Conservation (phyloP, 1,284 basidiomycete species). For the Cryptococcus wingfieldii region DNA sequence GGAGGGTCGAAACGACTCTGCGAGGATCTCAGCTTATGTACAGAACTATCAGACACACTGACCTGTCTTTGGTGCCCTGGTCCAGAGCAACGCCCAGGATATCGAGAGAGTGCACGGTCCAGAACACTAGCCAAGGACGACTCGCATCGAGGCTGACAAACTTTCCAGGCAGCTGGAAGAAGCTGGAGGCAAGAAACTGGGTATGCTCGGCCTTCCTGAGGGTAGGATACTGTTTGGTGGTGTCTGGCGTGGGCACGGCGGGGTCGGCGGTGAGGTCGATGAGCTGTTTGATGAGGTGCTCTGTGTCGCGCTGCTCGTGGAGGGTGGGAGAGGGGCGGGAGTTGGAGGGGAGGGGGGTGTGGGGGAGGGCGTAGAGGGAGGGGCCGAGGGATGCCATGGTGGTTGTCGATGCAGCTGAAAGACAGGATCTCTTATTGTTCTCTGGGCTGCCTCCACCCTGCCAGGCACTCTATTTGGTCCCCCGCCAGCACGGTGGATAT, state of each 20-base stretch:
- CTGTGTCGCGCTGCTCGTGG: conserved; percentile 61
- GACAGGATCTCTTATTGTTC: neutral
- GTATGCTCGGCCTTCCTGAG: conserved; percentile 36
- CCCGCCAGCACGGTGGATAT: neutral
- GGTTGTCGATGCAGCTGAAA: neutral
- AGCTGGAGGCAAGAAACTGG: conserved; percentile 33
- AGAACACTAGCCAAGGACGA: conserved; percentile 87
- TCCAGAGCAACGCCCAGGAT: conserved; percentile 72
- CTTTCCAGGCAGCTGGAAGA: conserved; percentile 57
- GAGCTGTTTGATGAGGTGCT: conserved; percentile 57
- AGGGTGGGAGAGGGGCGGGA: conserved; percentile 63
- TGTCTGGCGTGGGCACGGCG: conserved; percentile 16
- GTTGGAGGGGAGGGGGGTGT: conserved; percentile 45
- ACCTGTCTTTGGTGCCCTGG: conserved; percentile 67
- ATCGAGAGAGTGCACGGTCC: conserved; percentile 78
- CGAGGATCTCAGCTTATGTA: neutral
- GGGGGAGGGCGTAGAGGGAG: conserved; percentile 33
- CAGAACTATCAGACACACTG: conserved; percentile 18
- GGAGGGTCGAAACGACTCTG: conserved; percentile 54
- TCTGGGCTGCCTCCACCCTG: neutral
- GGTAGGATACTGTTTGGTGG: conserved; percentile 11
- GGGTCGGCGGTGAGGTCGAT: conserved; percentile 41
- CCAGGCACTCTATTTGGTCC: neutral
- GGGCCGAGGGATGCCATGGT: conserved; percentile 15
- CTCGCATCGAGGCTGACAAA: conserved; percentile 85